Percentiles rank a stretch among this genome's conserved stretches.
Conservation (phyloP, 768 basidiomycete species). For the Polyporus arcularius region DNA sequence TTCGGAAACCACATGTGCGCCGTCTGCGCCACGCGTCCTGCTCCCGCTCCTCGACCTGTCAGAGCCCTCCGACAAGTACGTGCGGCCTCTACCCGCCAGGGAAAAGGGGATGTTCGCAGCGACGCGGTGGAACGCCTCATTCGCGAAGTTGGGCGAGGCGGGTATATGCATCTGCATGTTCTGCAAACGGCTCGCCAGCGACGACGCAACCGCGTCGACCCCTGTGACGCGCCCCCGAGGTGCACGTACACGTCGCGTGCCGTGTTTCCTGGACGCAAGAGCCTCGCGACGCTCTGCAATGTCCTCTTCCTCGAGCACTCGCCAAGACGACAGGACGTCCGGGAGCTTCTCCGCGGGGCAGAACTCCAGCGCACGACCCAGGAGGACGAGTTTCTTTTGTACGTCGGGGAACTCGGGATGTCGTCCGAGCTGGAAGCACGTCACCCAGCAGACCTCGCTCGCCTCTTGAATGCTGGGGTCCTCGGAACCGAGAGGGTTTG, state of each 20-base stretch:
- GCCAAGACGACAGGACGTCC: conserved; percentile 80
- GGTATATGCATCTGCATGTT: conserved; percentile 71
- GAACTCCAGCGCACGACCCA: conserved; percentile 82
- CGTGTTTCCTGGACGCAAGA: conserved; percentile 31
- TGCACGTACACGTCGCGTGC: conserved; percentile 5
- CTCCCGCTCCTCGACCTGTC: conserved; percentile 39
- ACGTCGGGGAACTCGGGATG: conserved; percentile 75
- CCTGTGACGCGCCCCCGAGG: conserved; percentile 19
- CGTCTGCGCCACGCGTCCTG: conserved; percentile 37
- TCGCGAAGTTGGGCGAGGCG: conserved; percentile 74
- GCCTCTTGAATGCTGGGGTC: conserved; percentile 55
- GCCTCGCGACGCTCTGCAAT: conserved; percentile 50
- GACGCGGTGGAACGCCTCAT: conserved; percentile 74
- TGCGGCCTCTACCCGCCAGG: conserved; percentile 37
- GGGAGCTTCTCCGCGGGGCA: conserved; percentile 81
- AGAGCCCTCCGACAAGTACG: conserved; percentile 35
- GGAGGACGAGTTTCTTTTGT: conserved; percentile 62
- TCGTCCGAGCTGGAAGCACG: conserved; percentile 85
- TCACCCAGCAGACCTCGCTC: conserved; percentile 85
- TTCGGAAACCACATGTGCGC: conserved; percentile 57
- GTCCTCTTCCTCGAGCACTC: conserved; percentile 69
- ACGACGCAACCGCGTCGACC: conserved; percentile 33
- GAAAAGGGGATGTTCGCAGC: conserved; percentile 76
- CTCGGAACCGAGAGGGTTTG: conserved; percentile 30
- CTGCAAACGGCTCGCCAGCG: conserved; percentile 62